Evolutionary conservation across 1,284 basidiomycete genomes (phyloP).

Genomic region (Ceratobasidium sp.): DNA sequence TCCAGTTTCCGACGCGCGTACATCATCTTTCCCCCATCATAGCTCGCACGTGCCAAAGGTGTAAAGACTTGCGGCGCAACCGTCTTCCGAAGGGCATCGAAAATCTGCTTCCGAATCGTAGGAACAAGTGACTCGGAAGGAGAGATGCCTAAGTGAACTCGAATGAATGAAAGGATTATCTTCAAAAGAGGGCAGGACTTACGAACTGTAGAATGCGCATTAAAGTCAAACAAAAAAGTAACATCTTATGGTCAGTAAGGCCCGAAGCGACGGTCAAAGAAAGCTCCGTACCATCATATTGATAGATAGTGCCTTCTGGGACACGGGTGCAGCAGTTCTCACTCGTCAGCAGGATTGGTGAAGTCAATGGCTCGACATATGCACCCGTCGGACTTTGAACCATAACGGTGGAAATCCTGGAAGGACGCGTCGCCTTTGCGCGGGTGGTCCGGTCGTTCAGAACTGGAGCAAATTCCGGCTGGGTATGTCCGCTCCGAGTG

Average conservation of each 20-base stretch:
- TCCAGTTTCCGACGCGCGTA: constrained; percentile 31
- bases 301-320: constrained; percentile 32
- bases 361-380: constrained; percentile 20
- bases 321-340: constrained; percentile 23
- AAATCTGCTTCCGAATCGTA: constrained; percentile 31
- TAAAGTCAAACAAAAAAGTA: neutral
- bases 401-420: constrained; percentile 19
- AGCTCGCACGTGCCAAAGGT: constrained; percentile 30
- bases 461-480: constrained; percentile 8
- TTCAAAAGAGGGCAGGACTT: neutral
- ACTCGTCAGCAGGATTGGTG: constrained; percentile 39
- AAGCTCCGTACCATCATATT: constrained; percentile 38
- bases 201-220: constrained; percentile 18
- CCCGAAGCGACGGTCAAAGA: neutral
- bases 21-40: constrained; percentile 37
- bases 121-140: constrained; percentile 25
- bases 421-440: constrained; percentile 16
- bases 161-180: neutral
- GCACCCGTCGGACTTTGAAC: constrained; percentile 1
- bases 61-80: constrained; percentile 35
- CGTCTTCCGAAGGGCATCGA: constrained; percentile 25
- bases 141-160: constrained; percentile 13
- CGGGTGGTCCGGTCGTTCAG: constrained; percentile 12
- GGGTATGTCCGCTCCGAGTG: neutral
- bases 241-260: neutral